A percentile compares a stretch with the other conserved stretches of the same genome.
phyloP scores from a whole-genome alignment of 352 stramenopile genomes.

The Globisporangium megalacanthum region DNA sequence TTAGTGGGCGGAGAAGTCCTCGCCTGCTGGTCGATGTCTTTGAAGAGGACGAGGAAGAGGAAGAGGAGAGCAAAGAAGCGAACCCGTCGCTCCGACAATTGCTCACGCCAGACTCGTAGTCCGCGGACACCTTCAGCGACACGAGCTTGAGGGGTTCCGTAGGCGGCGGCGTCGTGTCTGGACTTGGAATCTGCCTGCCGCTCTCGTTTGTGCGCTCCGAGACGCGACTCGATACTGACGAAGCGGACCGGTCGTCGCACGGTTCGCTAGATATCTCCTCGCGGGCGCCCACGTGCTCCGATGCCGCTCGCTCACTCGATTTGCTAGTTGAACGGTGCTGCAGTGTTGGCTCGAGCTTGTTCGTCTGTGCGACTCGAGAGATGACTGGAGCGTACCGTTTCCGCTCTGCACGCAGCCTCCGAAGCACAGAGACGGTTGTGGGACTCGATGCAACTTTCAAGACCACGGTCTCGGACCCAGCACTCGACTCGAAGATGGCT shows the following conservation, averaged over 20 bases:
- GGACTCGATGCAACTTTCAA: not conserved
- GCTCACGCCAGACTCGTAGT: not conserved
- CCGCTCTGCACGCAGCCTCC: slow-evolving; percentile 5
- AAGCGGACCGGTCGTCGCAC: no score
- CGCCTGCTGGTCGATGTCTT: not conserved
- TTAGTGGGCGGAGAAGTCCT: not conserved
- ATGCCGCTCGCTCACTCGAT: no score
- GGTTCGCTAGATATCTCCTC: no score
- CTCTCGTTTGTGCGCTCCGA: no score
- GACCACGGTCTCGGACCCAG: not conserved
- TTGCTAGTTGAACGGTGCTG: not conserved
- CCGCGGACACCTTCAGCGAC: not conserved
- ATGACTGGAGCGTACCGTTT: not conserved
- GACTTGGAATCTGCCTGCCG: not conserved
- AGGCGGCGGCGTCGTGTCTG: no score
- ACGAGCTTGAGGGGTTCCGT: not conserved
- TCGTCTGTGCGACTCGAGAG: not conserved
- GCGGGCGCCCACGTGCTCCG: no score
- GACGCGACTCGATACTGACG: no score
- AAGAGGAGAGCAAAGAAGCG: not conserved
- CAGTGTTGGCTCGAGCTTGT: no score
- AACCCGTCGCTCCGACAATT: not conserved
- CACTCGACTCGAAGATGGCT: not conserved
- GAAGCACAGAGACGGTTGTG: not conserved
- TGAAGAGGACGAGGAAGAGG: not conserved